These are phyloP conservation scores for Epichloe hybrida DNA, from an alignment of 2,329 filamentous ascomycete genomes.

Conservation along the genomic window DNA sequence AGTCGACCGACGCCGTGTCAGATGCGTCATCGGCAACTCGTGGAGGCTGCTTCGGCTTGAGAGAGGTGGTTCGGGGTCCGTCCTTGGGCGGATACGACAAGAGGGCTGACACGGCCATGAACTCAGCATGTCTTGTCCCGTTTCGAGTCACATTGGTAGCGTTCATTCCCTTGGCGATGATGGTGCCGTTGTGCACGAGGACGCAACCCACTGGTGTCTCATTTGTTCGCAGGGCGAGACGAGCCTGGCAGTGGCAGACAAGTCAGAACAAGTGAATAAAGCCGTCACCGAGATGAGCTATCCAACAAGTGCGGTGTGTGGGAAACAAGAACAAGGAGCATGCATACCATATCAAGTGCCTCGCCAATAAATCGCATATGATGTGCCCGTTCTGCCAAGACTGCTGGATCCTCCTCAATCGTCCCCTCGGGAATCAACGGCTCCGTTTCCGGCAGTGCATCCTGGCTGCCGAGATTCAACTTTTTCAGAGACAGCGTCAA, in stretches of 20 bases:
- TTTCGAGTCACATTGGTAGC: conserved; percentile 85
- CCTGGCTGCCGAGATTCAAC: conserved; percentile 9
- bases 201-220: conserved; percentile 97
- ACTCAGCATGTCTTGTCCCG: conserved; percentile 90
- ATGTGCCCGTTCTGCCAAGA: conserved; percentile 19
- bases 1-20: conserved; percentile 12
- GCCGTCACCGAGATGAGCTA: no score
- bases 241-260: conserved; percentile 43
- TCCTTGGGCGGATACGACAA: conserved; percentile 27
- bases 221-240: conserved; percentile 69
- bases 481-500: conserved; percentile 9
- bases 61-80: conserved; percentile 17
- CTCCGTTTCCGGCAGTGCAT: background rate
- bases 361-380: conserved; percentile 60
- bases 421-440: background rate
- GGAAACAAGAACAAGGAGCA: conserved; percentile 11
- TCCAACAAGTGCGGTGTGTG: background rate
- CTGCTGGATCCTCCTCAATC: conserved; percentile 13
- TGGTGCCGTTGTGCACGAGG: conserved; percentile 62
- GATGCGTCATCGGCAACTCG: conserved; percentile 8
- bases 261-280: no score
- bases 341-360: conserved; percentile 69
- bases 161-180: conserved; percentile 90
- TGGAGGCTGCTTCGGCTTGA: conserved; percentile 20
- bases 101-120: conserved; percentile 62